Conservation (phyloP, 202 grass and related monocot species). For the Thinopyrum obtusiflorum region DNA sequence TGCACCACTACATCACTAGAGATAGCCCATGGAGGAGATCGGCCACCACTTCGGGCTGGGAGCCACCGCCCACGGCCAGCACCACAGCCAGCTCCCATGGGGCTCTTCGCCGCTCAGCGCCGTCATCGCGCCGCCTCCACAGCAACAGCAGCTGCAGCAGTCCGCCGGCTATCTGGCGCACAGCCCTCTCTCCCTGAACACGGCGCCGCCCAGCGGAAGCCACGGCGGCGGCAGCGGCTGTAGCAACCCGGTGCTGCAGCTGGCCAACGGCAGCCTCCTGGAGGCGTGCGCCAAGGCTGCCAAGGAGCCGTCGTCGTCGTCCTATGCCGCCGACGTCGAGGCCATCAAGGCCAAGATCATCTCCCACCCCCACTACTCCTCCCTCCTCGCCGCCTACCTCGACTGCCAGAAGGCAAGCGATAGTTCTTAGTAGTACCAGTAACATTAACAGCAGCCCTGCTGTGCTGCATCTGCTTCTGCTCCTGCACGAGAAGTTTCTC, state of each 20-base stretch:
- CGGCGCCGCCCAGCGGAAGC: slow-evolving; percentile 10
- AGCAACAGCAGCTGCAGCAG: slow-evolving; percentile 1
- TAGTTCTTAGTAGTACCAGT: background rate
- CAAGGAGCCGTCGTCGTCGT: slow-evolving; percentile 75
- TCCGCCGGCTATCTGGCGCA: slow-evolving; percentile 25
- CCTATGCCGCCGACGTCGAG: slow-evolving; percentile 62
- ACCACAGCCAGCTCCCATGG: slow-evolving; percentile 37
- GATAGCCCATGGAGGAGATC: slow-evolving; percentile 75
- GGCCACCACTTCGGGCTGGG: slow-evolving; percentile 64
- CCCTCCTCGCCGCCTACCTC: slow-evolving; percentile 89
- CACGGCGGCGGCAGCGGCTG: slow-evolving; percentile 20
- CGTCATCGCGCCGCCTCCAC: slow-evolving; percentile 49
- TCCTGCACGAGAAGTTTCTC: slow-evolving; percentile 21
- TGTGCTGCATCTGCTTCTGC: background rate
- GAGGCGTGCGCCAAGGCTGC: slow-evolving; percentile 57
- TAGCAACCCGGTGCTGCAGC: slow-evolving; percentile 46
- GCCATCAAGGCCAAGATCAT: slow-evolving; percentile 96
- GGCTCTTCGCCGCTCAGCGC: slow-evolving; percentile 46
- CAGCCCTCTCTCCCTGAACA: slow-evolving; percentile 60
- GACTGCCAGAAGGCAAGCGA: slow-evolving; percentile 89
- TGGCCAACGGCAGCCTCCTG: slow-evolving; percentile 47
- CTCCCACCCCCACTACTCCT: slow-evolving; percentile 89
- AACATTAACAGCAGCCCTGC: background rate
- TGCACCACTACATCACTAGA: slow-evolving; percentile 56
- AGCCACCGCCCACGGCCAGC: slow-evolving; percentile 41